These are phyloP conservation scores for Gaeumannomyces sp. DNA, from an alignment of 2,329 filamentous ascomycete species.

Conservation along the genomic window DNA sequence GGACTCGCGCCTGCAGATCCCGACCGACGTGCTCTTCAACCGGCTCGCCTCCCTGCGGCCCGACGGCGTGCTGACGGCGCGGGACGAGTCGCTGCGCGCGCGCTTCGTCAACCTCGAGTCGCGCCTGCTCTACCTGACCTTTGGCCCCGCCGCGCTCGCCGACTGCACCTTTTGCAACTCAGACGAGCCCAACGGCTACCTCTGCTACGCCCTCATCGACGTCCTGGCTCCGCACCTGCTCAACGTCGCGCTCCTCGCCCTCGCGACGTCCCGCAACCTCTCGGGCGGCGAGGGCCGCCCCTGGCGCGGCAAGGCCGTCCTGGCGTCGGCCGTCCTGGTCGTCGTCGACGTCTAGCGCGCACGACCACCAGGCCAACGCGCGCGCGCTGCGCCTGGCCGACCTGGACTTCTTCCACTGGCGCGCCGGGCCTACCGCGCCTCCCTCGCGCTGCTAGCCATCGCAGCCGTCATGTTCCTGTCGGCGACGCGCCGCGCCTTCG, in stretches of 20 bases:
- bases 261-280: conserved; percentile 60
- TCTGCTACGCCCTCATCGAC: conserved; percentile 73
- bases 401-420: conserved; percentile 68
- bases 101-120: conserved; percentile 67
- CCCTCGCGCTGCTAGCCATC: conserved; percentile 55
- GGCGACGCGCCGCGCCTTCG: conserved; percentile 73
- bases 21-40: conserved; percentile 77
- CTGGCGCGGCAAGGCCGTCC: conserved; percentile 67
- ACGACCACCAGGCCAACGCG: conserved; percentile 60
- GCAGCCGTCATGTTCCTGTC: conserved; percentile 67
- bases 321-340: conserved; percentile 53
- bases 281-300: conserved; percentile 44
- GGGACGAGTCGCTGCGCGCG: conserved; percentile 59
- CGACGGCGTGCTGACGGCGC: conserved; percentile 36
- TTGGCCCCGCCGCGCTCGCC: conserved; percentile 67
- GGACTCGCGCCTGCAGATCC: conserved; percentile 74
- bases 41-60: conserved; percentile 58
- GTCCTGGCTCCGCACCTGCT: conserved; percentile 71
- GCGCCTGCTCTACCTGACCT: conserved; percentile 75
- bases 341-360: conserved; percentile 62
- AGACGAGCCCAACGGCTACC: conserved; percentile 64
- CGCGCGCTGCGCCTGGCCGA: conserved; percentile 56
- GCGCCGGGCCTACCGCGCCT: conserved; percentile 56
- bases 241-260: conserved; percentile 66
- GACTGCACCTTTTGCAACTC: conserved; percentile 75